A percentile compares a stretch with the other conserved stretches of the same genome.
Evolutionary conservation across 306 rosid genomes (phyloP).

Genomic region (Quercus alba): DNA sequence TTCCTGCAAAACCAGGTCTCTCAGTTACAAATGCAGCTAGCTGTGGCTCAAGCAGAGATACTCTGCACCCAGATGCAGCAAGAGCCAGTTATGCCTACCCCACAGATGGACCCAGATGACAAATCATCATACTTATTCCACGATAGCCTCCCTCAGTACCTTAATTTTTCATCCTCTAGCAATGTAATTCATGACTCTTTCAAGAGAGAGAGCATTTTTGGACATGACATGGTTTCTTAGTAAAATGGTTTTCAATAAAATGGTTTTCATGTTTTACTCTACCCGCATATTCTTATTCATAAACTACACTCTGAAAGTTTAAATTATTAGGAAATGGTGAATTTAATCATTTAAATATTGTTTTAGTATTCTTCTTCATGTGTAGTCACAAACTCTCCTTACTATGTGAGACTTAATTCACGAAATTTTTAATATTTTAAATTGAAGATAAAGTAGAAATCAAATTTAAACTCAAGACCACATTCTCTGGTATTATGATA

Average conservation of each 20-base stretch:
- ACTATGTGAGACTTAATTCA: too few relatives aligned
- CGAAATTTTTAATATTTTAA: too few relatives aligned
- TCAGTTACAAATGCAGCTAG: conserved; percentile 90
- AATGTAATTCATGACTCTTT: conserved; percentile 58
- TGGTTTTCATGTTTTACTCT: conserved; percentile 11
- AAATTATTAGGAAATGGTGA: too few relatives aligned
- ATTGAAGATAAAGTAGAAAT: too few relatives aligned
- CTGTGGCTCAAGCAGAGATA: conserved; percentile 89
- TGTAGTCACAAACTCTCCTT: too few relatives aligned
- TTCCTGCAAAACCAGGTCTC: conserved; percentile 79
- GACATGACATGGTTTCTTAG: conserved; percentile 76
- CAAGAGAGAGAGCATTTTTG: conserved; percentile 49
- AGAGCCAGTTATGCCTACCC: conserved; percentile 37
- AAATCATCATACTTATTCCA: conserved; percentile 40
- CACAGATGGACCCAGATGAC: conserved; percentile 25
- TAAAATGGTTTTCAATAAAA: conserved; percentile 2
- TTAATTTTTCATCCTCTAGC: conserved; percentile 46
- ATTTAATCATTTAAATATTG: too few relatives aligned
- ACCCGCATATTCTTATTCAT: background rate
- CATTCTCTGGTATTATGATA: too few relatives aligned
- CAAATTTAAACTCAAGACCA: too few relatives aligned
- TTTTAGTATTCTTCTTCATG: too few relatives aligned
- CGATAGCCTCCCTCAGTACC: conserved; percentile 45
- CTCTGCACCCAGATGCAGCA: conserved; percentile 82
- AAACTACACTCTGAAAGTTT: too few relatives aligned